Percentiles rank a stretch among this genome's conserved stretches.
Conservation (phyloP, 371 early-diverging fungal genomes). For the Saksenaea oblongispora region DNA sequence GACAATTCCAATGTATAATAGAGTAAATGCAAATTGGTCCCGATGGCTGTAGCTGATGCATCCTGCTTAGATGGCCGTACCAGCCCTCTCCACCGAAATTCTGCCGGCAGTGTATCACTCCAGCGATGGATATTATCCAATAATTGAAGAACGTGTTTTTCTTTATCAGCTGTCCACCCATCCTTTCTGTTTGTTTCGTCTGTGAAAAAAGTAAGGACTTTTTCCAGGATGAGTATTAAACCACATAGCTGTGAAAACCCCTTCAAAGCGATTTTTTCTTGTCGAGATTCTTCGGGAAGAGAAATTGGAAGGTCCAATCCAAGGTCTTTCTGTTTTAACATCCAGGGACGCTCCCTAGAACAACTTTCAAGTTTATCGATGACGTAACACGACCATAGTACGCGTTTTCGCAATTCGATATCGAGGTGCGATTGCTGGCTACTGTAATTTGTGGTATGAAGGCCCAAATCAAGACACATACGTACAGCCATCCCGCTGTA, state of each 20-base stretch:
- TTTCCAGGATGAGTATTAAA: slow-evolving; percentile 42
- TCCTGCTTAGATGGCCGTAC: slow-evolving; percentile 8
- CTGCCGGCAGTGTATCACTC: slow-evolving; percentile 36
- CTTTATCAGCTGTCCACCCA: slow-evolving; percentile 39
- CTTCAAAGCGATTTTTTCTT: slow-evolving; percentile 35
- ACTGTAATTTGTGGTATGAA: slow-evolving; percentile 43
- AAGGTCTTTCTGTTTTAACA: slow-evolving; percentile 41
- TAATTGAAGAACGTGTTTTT: slow-evolving; percentile 35
- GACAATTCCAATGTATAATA: slow-evolving; percentile 46
- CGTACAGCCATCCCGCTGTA: slow-evolving; percentile 44
- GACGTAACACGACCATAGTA: slow-evolving; percentile 51
- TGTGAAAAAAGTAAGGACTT: slow-evolving; percentile 36
- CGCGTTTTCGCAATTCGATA: slow-evolving; percentile 47
- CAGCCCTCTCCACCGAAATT: slow-evolving; percentile 28
- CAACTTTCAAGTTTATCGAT: slow-evolving; percentile 51
- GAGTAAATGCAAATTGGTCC: slow-evolving; percentile 36
- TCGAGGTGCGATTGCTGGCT: slow-evolving; percentile 48
- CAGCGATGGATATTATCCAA: slow-evolving; percentile 37
- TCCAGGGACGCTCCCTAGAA: slow-evolving; percentile 43
- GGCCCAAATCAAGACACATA: slow-evolving; percentile 43
- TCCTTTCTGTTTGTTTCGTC: slow-evolving; percentile 26
- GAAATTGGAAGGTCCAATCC: slow-evolving; percentile 37
- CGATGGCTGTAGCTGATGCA: slow-evolving; percentile 26
- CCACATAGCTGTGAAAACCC: slow-evolving; percentile 43
- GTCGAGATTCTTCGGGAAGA: slow-evolving; percentile 40